These are phyloP conservation scores for Penicillium coffeae DNA, from an alignment of 495 filamentous ascomycete genomes.

Conservation along the genomic window DNA sequence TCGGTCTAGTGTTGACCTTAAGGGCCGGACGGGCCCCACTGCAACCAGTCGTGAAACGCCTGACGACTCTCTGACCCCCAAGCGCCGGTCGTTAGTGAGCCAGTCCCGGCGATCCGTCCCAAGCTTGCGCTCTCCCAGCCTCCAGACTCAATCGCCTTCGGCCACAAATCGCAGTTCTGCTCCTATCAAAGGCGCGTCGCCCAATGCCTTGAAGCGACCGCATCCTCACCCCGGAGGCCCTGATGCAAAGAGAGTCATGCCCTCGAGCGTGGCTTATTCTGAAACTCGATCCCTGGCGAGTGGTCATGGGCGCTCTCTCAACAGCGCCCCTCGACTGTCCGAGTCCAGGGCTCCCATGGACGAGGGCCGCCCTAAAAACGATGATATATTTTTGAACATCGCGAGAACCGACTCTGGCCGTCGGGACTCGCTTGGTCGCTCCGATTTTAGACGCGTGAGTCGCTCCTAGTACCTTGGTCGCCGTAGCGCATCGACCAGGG, in stretches of 20 bases:
- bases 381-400: conserved; percentile 64
- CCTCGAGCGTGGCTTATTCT: conserved; percentile 26
- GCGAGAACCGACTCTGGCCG: conserved; percentile 51
- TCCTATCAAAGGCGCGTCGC: conserved; percentile 1
- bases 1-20: neutral
- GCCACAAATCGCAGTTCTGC: neutral
- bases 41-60: conserved; percentile 19
- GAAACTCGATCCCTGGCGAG: conserved; percentile 31
- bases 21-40: conserved; percentile 13
- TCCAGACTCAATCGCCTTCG: conserved; percentile 10
- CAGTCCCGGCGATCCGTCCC: conserved; percentile 21
- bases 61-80: conserved; percentile 10
- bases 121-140: conserved; percentile 26
- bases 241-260: conserved; percentile 36
- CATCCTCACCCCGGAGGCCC: conserved; percentile 17
- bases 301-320: conserved; percentile 27
- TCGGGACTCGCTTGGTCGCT: conserved; percentile 42
- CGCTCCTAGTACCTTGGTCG: conserved; percentile 1
- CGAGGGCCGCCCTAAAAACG: conserved; percentile 38
- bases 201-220: conserved; percentile 34
- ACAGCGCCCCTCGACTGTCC: conserved; percentile 20
- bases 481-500: neutral
- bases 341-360: conserved; percentile 25
- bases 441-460: conserved; percentile 51
- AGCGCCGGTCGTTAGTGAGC: conserved; percentile 16